Evolutionary conservation across 208 protist genomes (phyloP), one percentile per base, ranked within the genome.

Genomic region (Trypanosoma melophagium): DNA sequence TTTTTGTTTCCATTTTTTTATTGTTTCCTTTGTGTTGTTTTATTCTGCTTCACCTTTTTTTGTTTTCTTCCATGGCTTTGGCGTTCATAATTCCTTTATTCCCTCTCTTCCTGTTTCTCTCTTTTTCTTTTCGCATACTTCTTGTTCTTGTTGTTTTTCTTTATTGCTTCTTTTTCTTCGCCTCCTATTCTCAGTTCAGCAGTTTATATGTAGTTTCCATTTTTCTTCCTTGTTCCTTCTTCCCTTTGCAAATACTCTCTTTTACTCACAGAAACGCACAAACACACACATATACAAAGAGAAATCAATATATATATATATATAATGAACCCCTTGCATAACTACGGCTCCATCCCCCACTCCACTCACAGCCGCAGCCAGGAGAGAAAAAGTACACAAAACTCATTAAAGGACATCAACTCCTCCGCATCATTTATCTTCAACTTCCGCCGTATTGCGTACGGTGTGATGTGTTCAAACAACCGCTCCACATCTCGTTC

Each of bases 361-460:
- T 5, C 7, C 22, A 13, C n/a, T 60, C 49, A 78, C 2, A 59
- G 58, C 21, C 56, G 61, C 66, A 78, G 44, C 66, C 72, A 71
- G 10, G 59, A 21, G 35, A 78, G 21, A 55, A 78, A 69, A 24
- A 71, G 24, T 7, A 71, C 59, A 28, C 72, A 73, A 25, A 78
- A 78, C 31, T 78, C 66, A 45, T 78, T 58, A 28, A 78, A 78
- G 14, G 64, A 49, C 59, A 78, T 66, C 16, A 73, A 7, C 17
- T 49, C 66, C 2, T 31, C 42, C 0, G 56, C 60, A 1, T 47
- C 53, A 2, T 40, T 35, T 7, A 17, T 35, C 10, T 49, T 42
- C 38, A 61, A n/a, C 13, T 49, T 51, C 14, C 69, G 69, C 2
- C 69, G 69, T 12, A 74, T 38, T 14, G 7, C 21, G 21, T 58